Base-by-base conservation (phyloP, 371 early-diverging fungal genomes). In the Amoeboaphelidium protococcarum region DNA sequence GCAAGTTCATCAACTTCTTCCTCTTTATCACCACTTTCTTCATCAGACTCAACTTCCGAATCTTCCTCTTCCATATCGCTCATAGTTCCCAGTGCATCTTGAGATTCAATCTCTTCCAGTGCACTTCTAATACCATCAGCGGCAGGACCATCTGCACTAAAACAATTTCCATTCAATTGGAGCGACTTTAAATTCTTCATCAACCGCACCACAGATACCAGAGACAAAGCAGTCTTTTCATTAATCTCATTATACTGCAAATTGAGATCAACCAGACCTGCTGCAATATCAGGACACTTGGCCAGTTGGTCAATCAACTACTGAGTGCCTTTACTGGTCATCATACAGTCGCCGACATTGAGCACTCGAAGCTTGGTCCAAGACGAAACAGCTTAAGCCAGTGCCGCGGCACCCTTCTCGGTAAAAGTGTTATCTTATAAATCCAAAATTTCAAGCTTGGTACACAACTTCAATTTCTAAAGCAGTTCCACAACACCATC, bases 401-500 rank as follows among this genome's bases (percentile, higher is more conserved):
- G 66, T 1, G 87, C 87, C 19, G 54, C 51, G 27, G 82, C 73
- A 12, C 92, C 95, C 4, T 31, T 40, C 23, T 41, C 16, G 1
- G 88, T 88, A 45, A 95, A 89, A 0, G 92, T 91, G 63, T 95
- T 95, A 59, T 95, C 95, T 60, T 94, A 90, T 45, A 95, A 61
- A 63, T 95, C 89, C 37, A 95, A 60, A 47, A 71, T 66, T 46
- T 72, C 67, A 44, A 95, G 58, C 20, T 64, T 53, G 23, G 63
- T 61, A 64, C 83, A 82, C n/a, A 58, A 46, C 16, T 68, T 56
- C 12, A 91, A 59, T 10, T 81, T 80, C n/a, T 57, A 56, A 22
- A 81, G 60, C 37, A 95, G 58, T 48, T 65, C 65, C 20, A 56
- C 59, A 46, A 91, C 76, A 50, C 95, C 92, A 37, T 85, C 90